phyloP scores from a whole-genome alignment of 2,329 filamentous ascomycete genomes.

The Cercospora citrullina region DNA sequence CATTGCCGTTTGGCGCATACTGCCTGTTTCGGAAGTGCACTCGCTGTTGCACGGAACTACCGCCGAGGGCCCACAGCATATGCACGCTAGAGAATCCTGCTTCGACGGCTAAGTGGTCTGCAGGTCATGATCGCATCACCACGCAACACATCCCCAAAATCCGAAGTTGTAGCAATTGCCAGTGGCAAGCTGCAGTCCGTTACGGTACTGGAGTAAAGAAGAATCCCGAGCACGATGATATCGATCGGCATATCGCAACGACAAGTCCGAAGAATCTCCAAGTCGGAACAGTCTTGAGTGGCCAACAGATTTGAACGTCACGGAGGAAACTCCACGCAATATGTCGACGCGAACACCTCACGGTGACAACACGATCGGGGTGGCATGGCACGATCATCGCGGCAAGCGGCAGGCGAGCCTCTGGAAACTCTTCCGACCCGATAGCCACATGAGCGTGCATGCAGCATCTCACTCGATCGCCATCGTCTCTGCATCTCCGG shows the following conservation, averaged over 20 bases:
- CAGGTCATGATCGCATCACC: slow-evolving; percentile 3
- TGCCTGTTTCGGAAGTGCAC: neutral
- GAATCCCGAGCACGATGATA: neutral
- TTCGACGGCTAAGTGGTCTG: slow-evolving; percentile 3
- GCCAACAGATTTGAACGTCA: neutral
- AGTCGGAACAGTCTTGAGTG: neutral
- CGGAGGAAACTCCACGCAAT: neutral
- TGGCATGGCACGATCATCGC: neutral
- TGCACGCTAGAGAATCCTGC: slow-evolving; percentile 5
- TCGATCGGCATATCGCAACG: neutral
- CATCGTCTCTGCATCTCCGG: neutral
- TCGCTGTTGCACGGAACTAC: neutral
- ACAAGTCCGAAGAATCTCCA: neutral
- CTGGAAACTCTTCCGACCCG: neutral
- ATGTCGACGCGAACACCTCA: neutral
- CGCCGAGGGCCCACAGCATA: slow-evolving; percentile 3
- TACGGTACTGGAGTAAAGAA: neutral
- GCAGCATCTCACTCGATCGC: neutral
- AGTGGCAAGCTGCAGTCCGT: neutral
- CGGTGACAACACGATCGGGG: neutral
- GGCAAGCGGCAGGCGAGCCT: neutral
- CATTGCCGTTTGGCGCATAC: neutral
- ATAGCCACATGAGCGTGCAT: neutral
- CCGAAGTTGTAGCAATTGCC: neutral
- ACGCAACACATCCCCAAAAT: neutral